A percentile compares a stretch with the other conserved stretches of the same genome.
These are phyloP conservation scores for Lachancea cidri DNA, from an alignment of 805 yeast species.

Conservation along the genomic window DNA sequence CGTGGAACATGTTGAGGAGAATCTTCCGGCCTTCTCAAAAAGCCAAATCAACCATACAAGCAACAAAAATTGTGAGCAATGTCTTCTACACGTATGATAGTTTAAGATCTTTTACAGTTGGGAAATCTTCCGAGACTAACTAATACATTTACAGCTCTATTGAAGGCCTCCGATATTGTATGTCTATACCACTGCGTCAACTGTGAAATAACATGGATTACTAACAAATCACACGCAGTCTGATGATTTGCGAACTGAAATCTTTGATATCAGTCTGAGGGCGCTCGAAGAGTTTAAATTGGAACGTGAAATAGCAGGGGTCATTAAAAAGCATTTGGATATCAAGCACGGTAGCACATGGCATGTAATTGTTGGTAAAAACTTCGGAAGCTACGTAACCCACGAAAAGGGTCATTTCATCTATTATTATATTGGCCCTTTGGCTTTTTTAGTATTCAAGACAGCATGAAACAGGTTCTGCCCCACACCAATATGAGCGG, in stretches of 20 bases:
- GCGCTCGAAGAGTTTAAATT: slow-evolving; percentile 22
- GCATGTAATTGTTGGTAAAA: slow-evolving; percentile 79
- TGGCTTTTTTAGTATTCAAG: slow-evolving; percentile 65
- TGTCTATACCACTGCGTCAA: slow-evolving; percentile 8
- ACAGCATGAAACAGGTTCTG: too few species aligned
- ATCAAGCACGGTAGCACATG: slow-evolving; percentile 62
- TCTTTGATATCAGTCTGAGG: slow-evolving; percentile 20
- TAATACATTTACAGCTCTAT: slow-evolving; percentile 7
- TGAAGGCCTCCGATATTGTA: slow-evolving; percentile 33
- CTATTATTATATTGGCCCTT: slow-evolving; percentile 64
- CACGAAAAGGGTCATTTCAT: slow-evolving; percentile 71
- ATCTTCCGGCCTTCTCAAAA: background rate
- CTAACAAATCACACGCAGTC: slow-evolving; percentile 12
- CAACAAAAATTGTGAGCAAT: slow-evolving; percentile 1
- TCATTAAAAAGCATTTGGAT: slow-evolving; percentile 61
- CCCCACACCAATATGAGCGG: too few species aligned
- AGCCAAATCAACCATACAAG: background rate
- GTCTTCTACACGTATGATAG: slow-evolving; percentile 1
- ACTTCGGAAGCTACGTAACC: slow-evolving; percentile 74
- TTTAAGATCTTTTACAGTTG: background rate
- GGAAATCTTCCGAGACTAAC: background rate
- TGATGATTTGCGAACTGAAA: slow-evolving; percentile 28
- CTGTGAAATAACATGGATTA: background rate
- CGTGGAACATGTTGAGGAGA: background rate
- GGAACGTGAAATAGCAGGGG: slow-evolving; percentile 54